These are phyloP conservation scores for Pyricularia sp. DNA, from an alignment of 2,329 filamentous ascomycete genomes.

Conservation along the genomic window DNA sequence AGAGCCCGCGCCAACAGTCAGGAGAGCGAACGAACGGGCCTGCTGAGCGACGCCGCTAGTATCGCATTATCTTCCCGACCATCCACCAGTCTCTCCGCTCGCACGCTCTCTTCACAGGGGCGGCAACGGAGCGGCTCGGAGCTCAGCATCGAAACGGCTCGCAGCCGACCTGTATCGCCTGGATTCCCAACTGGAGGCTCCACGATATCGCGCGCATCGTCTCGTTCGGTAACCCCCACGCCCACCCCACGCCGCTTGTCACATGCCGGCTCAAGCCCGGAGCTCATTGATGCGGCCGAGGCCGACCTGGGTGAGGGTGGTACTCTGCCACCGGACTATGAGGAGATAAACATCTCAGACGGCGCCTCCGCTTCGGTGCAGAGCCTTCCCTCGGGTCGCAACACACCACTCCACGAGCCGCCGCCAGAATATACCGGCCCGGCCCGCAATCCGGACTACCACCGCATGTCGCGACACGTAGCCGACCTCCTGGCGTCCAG, in stretches of 20 bases:
- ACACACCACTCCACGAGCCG: conserved; percentile 27
- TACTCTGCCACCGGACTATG: conserved; percentile 36
- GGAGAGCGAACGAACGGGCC: conserved; percentile 58
- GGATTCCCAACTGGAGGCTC: conserved; percentile 11
- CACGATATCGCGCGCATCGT: conserved; percentile 6
- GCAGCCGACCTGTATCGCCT: conserved; percentile 11
- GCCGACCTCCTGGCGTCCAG: conserved; percentile 15
- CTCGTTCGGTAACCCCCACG: neutral
- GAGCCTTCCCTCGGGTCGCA: conserved; percentile 17
- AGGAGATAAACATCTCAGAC: conserved; percentile 5
- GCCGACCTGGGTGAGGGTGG: conserved; percentile 32
- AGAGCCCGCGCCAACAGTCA: conserved; percentile 59
- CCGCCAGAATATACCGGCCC: conserved; percentile 38
- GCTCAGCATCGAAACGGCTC: conserved; percentile 32
- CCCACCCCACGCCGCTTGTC: conserved; percentile 1
- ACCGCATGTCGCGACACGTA: conserved; percentile 19
- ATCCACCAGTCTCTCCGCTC: conserved; percentile 12
- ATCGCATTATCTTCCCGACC: conserved; percentile 18
- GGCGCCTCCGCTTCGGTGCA: conserved; percentile 6
- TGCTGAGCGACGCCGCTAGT: conserved; percentile 59
- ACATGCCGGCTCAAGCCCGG: conserved; percentile 36
- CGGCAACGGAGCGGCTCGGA: conserved; percentile 36
- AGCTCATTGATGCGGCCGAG: conserved; percentile 30
- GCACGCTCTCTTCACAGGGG: conserved; percentile 27
- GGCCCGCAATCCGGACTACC: conserved; percentile 12